A percentile compares a stretch with the other conserved stretches of the same genome.
Conservation (phyloP, 768 basidiomycete genomes). For the Panellus pusillus region DNA sequence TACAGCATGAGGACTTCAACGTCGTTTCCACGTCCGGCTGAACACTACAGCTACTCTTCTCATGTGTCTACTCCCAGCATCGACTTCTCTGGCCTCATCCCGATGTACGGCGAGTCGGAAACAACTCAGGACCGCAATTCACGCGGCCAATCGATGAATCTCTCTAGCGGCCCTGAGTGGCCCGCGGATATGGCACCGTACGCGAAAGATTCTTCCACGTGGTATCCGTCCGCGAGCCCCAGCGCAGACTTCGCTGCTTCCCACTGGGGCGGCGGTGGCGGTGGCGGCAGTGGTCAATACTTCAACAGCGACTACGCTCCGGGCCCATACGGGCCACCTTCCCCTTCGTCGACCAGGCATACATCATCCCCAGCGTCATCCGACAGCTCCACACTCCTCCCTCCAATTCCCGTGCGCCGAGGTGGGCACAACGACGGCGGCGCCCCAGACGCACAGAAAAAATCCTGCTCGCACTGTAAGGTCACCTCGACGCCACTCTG, state of each 20-base stretch:
- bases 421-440: no score
- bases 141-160: conserved; percentile 4
- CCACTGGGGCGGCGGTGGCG: no score
- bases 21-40: neutral
- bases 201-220: neutral
- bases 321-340: no score
- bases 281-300: no score
- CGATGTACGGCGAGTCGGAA: conserved; percentile 6
- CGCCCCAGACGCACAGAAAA: neutral
- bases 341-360: no score
- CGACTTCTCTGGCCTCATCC: conserved; percentile 12
- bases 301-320: no score
- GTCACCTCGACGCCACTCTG: conserved; percentile 17
- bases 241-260: no score
- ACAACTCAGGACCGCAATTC: neutral
- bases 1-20: no score
- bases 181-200: conserved; percentile 1
- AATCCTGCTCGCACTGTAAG: conserved; percentile 16
- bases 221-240: no score
- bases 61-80: conserved; percentile 1
- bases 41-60: neutral
- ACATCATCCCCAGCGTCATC: no score
- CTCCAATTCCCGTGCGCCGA: no score
- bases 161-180: conserved; percentile 5
- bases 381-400: no score